Evolutionary conservation across 2,329 filamentous ascomycete genomes (phyloP).

Genomic region (Arachnomyces sp.): DNA sequence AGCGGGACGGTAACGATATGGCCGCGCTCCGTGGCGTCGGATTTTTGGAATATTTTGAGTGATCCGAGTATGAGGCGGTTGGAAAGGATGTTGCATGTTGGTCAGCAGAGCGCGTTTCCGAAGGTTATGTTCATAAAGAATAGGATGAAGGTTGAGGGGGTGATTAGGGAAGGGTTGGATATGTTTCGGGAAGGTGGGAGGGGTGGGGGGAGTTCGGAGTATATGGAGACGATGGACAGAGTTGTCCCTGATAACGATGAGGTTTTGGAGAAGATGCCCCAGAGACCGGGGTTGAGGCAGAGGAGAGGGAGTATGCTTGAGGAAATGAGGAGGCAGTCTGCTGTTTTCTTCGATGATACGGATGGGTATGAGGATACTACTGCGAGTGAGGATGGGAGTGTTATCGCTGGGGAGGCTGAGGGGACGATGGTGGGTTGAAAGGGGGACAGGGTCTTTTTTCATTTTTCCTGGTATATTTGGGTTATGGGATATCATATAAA

Average conservation of each 20-base stretch:
- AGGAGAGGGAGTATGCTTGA: constrained; percentile 26
- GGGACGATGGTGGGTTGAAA: too few relatives aligned
- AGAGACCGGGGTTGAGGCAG: not conserved
- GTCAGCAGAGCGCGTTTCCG: constrained; percentile 81
- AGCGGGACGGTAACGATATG: constrained; percentile 93
- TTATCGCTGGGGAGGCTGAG: too few relatives aligned
- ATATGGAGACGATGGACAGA: constrained; percentile 10
- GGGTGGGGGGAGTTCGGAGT: constrained; percentile 20
- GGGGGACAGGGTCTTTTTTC: too few relatives aligned
- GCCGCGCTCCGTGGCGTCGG: constrained; percentile 69
- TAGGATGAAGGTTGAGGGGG: constrained; percentile 70
- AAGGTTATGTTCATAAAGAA: constrained; percentile 89
- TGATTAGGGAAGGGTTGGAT: constrained; percentile 49
- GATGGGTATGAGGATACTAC: constrained; percentile 16
- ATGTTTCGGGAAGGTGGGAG: constrained; percentile 21
- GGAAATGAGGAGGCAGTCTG: constrained; percentile 38
- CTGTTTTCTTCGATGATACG: constrained; percentile 39
- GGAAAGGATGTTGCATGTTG: constrained; percentile 81
- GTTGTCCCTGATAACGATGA: constrained; percentile 10
- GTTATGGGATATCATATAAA: too few relatives aligned
- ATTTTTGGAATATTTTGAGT: constrained; percentile 78
- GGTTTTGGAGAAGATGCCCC: constrained; percentile 1
- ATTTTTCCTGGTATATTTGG: too few relatives aligned
- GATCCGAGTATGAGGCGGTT: constrained; percentile 70
- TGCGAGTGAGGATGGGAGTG: constrained; percentile 9